Conservation (phyloP, 768 basidiomycete genomes). For the Xerocomellus chrysenteron region DNA sequence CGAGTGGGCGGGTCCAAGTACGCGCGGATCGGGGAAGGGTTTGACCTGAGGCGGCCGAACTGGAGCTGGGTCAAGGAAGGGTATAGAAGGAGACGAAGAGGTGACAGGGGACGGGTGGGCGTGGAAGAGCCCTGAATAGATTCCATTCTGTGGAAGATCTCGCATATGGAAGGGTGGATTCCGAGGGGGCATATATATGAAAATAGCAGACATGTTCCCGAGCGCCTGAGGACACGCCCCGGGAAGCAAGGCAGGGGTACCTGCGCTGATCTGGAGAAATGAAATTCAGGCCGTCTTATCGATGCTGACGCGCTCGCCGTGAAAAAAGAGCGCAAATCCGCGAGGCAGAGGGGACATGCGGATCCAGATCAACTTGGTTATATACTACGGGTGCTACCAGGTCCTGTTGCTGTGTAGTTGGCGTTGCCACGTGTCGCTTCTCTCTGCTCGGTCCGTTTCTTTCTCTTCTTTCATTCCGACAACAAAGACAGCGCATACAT, state of each 20-base stretch:
- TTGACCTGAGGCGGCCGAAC: slow-evolving; percentile 42
- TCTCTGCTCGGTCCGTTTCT: slow-evolving; percentile 8
- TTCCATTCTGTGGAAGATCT: slow-evolving; percentile 26
- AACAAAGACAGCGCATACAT: slow-evolving; percentile 13
- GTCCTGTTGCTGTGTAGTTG: neutral
- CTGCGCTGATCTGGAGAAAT: slow-evolving; percentile 32
- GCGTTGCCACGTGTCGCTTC: slow-evolving; percentile 17
- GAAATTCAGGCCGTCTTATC: slow-evolving; percentile 31
- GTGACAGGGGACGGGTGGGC: slow-evolving; percentile 8
- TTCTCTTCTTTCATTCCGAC: neutral
- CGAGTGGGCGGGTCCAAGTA: slow-evolving; percentile 54
- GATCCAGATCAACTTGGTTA: slow-evolving; percentile 23
- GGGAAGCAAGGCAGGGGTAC: slow-evolving; percentile 18
- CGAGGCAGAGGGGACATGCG: slow-evolving; percentile 28
- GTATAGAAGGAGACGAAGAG: slow-evolving; percentile 2
- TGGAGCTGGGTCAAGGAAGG: slow-evolving; percentile 33
- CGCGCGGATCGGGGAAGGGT: slow-evolving; percentile 45
- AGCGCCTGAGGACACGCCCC: slow-evolving; percentile 16
- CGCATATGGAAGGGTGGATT: slow-evolving; percentile 10
- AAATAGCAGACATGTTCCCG: slow-evolving; percentile 21
- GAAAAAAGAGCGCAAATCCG: slow-evolving; percentile 19
- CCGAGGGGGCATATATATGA: slow-evolving; percentile 13
- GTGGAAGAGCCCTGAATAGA: slow-evolving; percentile 9
- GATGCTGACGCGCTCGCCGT: slow-evolving; percentile 15
- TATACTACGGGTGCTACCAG: slow-evolving; percentile 11